Percentiles rank a stretch among this genome's conserved stretches.
Conservation (phyloP, 306 rosid species). For the Biancaea sappan region DNA sequence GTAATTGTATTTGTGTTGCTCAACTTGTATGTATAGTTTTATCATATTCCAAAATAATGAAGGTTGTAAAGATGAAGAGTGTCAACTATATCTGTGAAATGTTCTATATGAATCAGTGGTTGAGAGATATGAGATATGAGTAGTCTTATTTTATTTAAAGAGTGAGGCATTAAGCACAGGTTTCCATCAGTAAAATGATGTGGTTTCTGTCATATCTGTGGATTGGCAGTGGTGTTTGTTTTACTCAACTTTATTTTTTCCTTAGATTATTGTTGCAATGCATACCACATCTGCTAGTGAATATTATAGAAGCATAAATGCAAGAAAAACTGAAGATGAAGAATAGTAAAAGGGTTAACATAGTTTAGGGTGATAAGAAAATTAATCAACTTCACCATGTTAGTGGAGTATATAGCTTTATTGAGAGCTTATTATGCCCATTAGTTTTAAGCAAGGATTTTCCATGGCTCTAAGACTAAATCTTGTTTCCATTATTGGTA, state of each 20-base stretch:
- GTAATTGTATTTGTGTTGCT: conserved; percentile 1
- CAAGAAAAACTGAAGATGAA: conserved; percentile 3
- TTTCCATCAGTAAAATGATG: background rate
- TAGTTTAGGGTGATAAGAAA: background rate
- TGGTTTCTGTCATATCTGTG: background rate
- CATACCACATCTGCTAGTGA: background rate
- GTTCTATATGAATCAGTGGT: background rate
- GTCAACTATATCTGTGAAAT: background rate
- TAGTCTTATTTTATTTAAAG: background rate
- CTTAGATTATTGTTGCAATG: background rate
- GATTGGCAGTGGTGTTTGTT: background rate
- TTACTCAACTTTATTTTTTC: conserved; percentile 1
- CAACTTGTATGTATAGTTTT: background rate
- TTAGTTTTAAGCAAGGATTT: background rate
- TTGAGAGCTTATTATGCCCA: background rate
- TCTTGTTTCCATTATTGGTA: background rate
- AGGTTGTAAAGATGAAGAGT: background rate
- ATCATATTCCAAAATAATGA: background rate
- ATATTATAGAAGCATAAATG: background rate
- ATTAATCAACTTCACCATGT: background rate
- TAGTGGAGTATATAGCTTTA: conserved; percentile 3
- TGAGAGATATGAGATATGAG: background rate
- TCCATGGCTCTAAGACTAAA: background rate
- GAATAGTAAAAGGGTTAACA: background rate
- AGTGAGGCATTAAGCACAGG: background rate